These are phyloP conservation scores for Licmophora abbreviata DNA, from an alignment of 108 stramenopile genomes.

Conservation along the genomic window DNA sequence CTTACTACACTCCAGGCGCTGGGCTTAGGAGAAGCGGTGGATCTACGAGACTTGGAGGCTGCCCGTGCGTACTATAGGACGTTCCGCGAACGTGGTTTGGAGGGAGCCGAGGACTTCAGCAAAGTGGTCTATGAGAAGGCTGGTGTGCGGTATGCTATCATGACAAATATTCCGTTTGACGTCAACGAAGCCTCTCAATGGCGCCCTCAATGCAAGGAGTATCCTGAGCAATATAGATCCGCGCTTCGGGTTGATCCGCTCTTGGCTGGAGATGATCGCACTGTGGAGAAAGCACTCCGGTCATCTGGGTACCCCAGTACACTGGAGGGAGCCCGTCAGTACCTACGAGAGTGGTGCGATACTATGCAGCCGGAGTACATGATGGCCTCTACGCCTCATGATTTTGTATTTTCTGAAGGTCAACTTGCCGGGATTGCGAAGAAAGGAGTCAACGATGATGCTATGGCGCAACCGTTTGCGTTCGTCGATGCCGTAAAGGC, in stretches of 20 bases:
- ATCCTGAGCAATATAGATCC: slow-evolving; percentile 56
- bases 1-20: slow-evolving; percentile 58
- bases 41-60: slow-evolving; percentile 49
- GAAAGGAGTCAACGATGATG: slow-evolving; percentile 44
- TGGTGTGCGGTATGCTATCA: slow-evolving; percentile 75
- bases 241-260: slow-evolving; percentile 88
- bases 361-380: slow-evolving; percentile 87
- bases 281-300: slow-evolving; percentile 45
- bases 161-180: slow-evolving; percentile 94
- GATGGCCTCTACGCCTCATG: slow-evolving; percentile 89
- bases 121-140: slow-evolving; percentile 44
- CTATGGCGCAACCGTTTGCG: slow-evolving; percentile 58
- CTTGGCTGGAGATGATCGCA: slow-evolving; percentile 59
- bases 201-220: slow-evolving; percentile 46
- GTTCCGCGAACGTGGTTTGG: slow-evolving; percentile 34
- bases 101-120: slow-evolving; percentile 42
- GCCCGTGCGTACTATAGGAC: slow-evolving; percentile 50
- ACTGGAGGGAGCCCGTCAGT: slow-evolving; percentile 65
- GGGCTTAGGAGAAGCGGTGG: slow-evolving; percentile 38
- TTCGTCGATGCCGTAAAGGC: slow-evolving; percentile 26
- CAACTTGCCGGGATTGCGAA: slow-evolving; percentile 22
- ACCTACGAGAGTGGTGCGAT: slow-evolving; percentile 73
- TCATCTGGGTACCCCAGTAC: slow-evolving; percentile 59
- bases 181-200: slow-evolving; percentile 63
- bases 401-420: slow-evolving; percentile 52